A percentile compares a stretch with the other conserved stretches of the same genome.
Conservation (phyloP, 345 rosid genomes). For the Hirschfeldia incana region DNA sequence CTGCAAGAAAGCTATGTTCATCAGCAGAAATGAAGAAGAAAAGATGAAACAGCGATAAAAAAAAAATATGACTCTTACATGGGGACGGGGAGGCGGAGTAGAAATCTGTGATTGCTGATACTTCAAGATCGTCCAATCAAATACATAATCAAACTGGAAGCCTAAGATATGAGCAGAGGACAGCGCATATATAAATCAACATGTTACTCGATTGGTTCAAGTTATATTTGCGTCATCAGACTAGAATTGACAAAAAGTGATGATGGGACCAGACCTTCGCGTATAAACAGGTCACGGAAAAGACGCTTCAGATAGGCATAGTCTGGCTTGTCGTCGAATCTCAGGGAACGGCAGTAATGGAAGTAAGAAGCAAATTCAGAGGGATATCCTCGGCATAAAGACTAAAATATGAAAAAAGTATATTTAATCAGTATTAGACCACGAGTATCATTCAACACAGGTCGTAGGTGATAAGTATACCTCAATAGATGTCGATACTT, state of each 20-base stretch:
- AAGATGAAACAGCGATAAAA: not conserved
- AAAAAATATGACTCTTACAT: conserved; percentile 45
- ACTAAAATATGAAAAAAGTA: conserved; percentile 41
- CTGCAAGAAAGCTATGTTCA: conserved; percentile 41
- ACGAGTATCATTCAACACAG: conserved; percentile 3
- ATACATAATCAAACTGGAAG: conserved; percentile 85
- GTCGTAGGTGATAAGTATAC: conserved; percentile 38
- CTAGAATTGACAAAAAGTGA: conserved; percentile 9
- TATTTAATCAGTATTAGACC: conserved; percentile 10
- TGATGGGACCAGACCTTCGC: conserved; percentile 70
- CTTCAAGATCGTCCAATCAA: conserved; percentile 93
- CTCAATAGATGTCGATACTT: conserved; percentile 87
- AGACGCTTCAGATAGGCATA: conserved; percentile 87
- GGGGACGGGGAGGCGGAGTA: conserved; percentile 61
- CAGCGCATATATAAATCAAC: conserved; percentile 12
- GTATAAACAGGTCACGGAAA: conserved; percentile 86
- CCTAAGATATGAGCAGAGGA: conserved; percentile 48
- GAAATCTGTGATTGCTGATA: conserved; percentile 80
- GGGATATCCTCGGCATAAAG: conserved; percentile 84
- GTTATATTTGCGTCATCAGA: not conserved
- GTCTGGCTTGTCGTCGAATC: conserved; percentile 90
- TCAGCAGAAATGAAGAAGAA: not conserved
- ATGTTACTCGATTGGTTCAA: conserved; percentile 13
- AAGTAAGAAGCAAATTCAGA: conserved; percentile 89
- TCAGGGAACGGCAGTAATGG: conserved; percentile 83